Base-by-base conservation (phyloP, 2,329 filamentous ascomycete species). In the Rutstroemia sp. region DNA sequence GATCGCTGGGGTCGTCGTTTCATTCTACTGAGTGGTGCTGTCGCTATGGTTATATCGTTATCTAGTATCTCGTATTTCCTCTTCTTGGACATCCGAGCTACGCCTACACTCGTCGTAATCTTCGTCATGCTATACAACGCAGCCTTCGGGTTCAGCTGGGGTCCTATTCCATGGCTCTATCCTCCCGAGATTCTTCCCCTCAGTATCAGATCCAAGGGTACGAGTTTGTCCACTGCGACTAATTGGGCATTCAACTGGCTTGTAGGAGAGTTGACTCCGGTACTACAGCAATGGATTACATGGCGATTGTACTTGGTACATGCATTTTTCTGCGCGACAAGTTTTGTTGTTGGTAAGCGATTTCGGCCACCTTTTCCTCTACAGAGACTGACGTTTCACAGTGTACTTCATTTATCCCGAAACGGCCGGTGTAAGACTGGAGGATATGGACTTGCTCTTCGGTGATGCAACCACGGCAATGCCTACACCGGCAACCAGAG, bases 171-270 rank as follows among this genome's bases (percentile, higher is more conserved):
- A 8, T 99, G 94, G 94, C 77, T 99, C 16, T 97, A 97, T 71
- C 94, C 94, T 14, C 94, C 94, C n/a, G 94, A 99, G 78, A 99
- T 99, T 74, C 78, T 99, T 45, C 94, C 94, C 4, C 78, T 99
- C 59, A 96, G 91, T 76, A 96, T 97, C 69, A 86, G 94, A 67
- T 95, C 92, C 58, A 97, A 97, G 78, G 94, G 94, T 59, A 92
- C 94, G 54, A 96, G 91, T 79, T 74, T 99, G 70, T 96, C 92
- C 59, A 97, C 94, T 1, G 94, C 94, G 17, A 86, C 92, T 34
- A 99, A 99, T 70, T 99, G 94, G 94, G 91, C 92, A 1, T 96
- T 94, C 73, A 99, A 99, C 73, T 99, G 91, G 88, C 77, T 97
- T 25, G 94, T 97, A 3, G 94, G 94, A 63, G 89, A 95, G 72